Evolutionary conservation across 352 stramenopile genomes (phyloP), one percentile per base, ranked within the genome.

Genomic region (Phytophthora cryptogea): DNA sequence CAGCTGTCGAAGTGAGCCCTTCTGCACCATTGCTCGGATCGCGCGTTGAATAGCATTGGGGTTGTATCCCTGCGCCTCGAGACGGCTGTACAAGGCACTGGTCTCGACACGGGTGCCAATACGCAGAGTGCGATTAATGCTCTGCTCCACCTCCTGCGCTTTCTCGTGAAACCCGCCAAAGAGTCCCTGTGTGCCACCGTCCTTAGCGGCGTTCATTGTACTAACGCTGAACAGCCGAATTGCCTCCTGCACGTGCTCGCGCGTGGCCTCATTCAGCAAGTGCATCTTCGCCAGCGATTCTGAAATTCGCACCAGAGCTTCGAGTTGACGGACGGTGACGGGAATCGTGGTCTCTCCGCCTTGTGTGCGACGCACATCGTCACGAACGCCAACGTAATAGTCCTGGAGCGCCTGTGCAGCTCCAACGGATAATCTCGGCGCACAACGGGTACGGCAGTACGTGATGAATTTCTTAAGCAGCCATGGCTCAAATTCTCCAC

Each of bases 261-360:
- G 71, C 27, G 70, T 80, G 3, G 89, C 89, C 56, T 96, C 86
- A 36, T 81, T 91, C 17, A 88, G 77, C 9, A 99, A 73, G 23
- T 97, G 87, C 94, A 99, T 99, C 82, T 99, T 99, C 23, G 97
- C 97, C 17, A 99, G 76, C 42, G 92, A 95, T 80, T 99, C 97
- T 1, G 90, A 91, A 42, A 99, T 95, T 33, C 97, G 95, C 47
- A 99, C 95, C 5, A 99, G 78, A 45, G 97, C 97, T 76, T 99
- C 97, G 0, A 99, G 86, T 76, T 99, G 97, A 41, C 97, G 90
- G 17, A 99, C 97, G 8, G 97, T 99, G 64, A 99, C 99, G 8
- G 97, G 97, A 56, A 99, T 95, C 20, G 86, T 84, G 11, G 83
- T 83, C 70, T 89, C 88, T 9, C 72, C 72, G 11, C 69, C 61